phyloP scores from a whole-genome alignment of 2,329 filamentous ascomycete species.

The Curvularia hawaiiensis region DNA sequence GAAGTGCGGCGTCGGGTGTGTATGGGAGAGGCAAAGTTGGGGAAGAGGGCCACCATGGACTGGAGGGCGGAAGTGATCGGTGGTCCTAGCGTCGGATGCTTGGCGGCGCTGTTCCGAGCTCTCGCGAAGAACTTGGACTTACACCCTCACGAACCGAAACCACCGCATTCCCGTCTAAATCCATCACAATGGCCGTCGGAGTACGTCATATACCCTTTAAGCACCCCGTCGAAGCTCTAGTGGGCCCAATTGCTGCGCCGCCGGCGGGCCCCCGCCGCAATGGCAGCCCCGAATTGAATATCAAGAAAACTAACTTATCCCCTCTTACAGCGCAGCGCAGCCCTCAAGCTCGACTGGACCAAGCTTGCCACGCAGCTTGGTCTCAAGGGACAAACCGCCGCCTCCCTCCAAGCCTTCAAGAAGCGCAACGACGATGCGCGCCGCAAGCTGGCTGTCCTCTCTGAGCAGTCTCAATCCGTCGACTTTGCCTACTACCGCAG shows the following conservation, averaged over 20 bases:
- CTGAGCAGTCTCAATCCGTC: slow-evolving; percentile 82
- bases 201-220: slow-evolving; percentile 41
- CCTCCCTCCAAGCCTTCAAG: slow-evolving; percentile 95
- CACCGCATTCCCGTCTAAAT: slow-evolving; percentile 44
- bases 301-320: slow-evolving; percentile 40
- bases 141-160: slow-evolving; percentile 53
- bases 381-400: slow-evolving; percentile 91
- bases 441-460: slow-evolving; percentile 85
- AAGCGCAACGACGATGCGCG: slow-evolving; percentile 99
- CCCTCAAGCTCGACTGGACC: slow-evolving; percentile 99
- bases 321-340: slow-evolving; percentile 82
- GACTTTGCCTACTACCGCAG: slow-evolving; percentile 94
- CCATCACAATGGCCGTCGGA: slow-evolving; percentile 53
- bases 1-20: slow-evolving; percentile 1
- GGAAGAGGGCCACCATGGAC: slow-evolving; percentile 8
- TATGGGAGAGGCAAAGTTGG: slow-evolving; percentile 13
- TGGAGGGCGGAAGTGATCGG: slow-evolving; percentile 5
- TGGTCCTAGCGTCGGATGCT: slow-evolving; percentile 11
- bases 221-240: slow-evolving; percentile 26
- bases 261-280: slow-evolving; percentile 32
- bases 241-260: slow-evolving; percentile 41
- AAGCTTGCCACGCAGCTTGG: slow-evolving; percentile 93
- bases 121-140: slow-evolving; percentile 42
- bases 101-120: slow-evolving; percentile 23
- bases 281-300: slow-evolving; percentile 27